Evolutionary conservation across 2,329 filamentous ascomycete genomes (phyloP), one percentile per base, ranked within the genome.

Genomic region (Aspergillus novofumigatus): DNA sequence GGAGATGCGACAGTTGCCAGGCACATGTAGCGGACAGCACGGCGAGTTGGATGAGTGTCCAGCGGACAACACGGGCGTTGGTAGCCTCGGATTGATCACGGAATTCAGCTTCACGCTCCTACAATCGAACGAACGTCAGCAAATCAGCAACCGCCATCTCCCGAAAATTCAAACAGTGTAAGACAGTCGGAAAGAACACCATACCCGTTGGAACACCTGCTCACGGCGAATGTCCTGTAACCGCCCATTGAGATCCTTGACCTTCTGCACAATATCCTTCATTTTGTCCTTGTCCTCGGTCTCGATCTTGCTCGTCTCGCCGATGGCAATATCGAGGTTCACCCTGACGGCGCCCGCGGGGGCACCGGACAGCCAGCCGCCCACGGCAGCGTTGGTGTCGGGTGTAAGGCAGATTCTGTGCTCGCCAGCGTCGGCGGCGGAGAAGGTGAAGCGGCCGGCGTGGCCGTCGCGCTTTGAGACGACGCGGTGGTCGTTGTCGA

Each of bases 41-140:
- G 53, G 86, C 83, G 59, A 97, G 80, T 77, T 99, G 94, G 65
- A 97, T 88, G 63, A 97, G 71, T 65, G 94, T 93, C 93, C 94
- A 99, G 67, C 92, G 87, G 52, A 97, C 86, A 62, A 97, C 93
- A 69, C 93, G 89, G 55, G 86, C 81, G 77, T 99, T 99, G 64
- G 93, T 97, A 45, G 85, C 82, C 77, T 99, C 94, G 67, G 92
- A 97, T 77, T 97, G 94, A 77, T 99, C 94, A 78, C 94, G 86
- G 83, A 99, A 99, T 75, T 97, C 92, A 67, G 92, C 92, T 74
- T 99, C 94, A 65, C 94, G 91, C 83, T 97, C 94, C 90, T 97
- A 38, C 6, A 54, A 52, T 42, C 7, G 14, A 52, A 9, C 25
- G n/a, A 14, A 32, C 35, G 44, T 26, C 10, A 20, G 29, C 42